phyloP scores from a whole-genome alignment of 208 protist genomes.

The Leishmania martiniquensis region DNA sequence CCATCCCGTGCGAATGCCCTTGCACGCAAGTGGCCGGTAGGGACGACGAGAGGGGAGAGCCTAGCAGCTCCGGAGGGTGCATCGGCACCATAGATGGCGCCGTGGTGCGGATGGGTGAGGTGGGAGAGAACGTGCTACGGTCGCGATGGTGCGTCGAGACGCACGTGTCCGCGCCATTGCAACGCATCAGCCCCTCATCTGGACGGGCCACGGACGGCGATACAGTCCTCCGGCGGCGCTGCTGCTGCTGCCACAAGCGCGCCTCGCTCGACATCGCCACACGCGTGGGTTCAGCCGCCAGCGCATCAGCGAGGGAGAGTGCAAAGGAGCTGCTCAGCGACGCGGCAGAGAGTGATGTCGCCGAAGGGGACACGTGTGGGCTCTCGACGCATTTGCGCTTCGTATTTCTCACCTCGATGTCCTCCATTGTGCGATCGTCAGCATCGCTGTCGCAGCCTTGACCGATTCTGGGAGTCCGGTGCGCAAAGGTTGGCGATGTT shows the following conservation, averaged over 20 bases:
- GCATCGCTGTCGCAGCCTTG: background rate
- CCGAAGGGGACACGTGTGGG: conserved; percentile 12
- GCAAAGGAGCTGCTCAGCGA: conserved; percentile 8
- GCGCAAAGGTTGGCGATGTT: background rate
- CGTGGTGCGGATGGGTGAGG: conserved; percentile 6
- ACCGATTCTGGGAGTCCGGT: background rate
- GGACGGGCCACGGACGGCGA: conserved; percentile 41
- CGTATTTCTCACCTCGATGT: conserved; percentile 19
- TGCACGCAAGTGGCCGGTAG: background rate
- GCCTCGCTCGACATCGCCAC: conserved; percentile 17
- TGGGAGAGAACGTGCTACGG: conserved; percentile 1
- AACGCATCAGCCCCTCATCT: conserved; percentile 4
- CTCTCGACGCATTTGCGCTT: conserved; percentile 34
- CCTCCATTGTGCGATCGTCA: conserved; percentile 29
- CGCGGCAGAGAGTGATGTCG: too few species aligned
- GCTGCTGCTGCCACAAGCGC: conserved; percentile 24
- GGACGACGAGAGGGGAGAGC: background rate
- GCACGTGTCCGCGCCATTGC: background rate
- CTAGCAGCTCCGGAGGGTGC: background rate
- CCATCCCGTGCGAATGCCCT: background rate
- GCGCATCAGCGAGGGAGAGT: conserved; percentile 23
- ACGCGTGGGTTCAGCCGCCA: conserved; percentile 8
- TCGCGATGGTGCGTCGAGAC: background rate
- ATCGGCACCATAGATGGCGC: conserved; percentile 12
- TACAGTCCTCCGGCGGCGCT: conserved; percentile 25